phyloP scores from a whole-genome alignment of 2,329 filamentous ascomycete species.

The Pseudogymnoascus sp. region DNA sequence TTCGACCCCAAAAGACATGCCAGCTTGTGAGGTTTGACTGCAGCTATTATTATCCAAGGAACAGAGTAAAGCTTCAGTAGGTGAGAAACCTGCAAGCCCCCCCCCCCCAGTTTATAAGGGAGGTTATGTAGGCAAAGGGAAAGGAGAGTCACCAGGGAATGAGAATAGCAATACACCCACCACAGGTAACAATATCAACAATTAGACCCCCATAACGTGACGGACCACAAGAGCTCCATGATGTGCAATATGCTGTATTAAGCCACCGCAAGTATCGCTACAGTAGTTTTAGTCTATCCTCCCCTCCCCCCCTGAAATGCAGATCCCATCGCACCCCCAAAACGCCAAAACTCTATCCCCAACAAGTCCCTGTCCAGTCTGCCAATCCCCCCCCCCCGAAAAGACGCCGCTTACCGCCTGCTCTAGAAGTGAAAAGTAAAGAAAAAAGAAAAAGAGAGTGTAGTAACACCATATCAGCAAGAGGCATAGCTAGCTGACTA shows the following conservation, averaged over 20 bases:
- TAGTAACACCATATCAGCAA: background rate
- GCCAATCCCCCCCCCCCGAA: background rate
- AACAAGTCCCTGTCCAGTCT: background rate
- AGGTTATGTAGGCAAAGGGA: background rate
- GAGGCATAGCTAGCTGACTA: background rate
- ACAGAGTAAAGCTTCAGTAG: background rate
- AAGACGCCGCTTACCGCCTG: background rate
- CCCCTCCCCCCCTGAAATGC: background rate
- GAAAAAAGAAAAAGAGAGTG: background rate
- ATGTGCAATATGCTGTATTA: background rate
- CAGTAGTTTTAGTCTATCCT: background rate
- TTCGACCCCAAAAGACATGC: background rate
- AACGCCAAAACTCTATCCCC: background rate
- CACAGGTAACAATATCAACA: background rate
- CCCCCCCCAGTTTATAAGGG: too few relatives aligned
- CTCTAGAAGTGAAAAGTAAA: background rate
- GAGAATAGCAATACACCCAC: background rate
- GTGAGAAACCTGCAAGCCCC: background rate
- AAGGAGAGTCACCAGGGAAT: background rate
- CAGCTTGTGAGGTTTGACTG: background rate
- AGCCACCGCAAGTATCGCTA: background rate
- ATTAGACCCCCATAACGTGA: background rate
- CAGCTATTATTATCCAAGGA: background rate
- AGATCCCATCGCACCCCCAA: background rate
- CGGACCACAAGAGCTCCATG: background rate